Conservation (phyloP, 31 red algal species). For the Odonthalia washingtoniensis region DNA sequence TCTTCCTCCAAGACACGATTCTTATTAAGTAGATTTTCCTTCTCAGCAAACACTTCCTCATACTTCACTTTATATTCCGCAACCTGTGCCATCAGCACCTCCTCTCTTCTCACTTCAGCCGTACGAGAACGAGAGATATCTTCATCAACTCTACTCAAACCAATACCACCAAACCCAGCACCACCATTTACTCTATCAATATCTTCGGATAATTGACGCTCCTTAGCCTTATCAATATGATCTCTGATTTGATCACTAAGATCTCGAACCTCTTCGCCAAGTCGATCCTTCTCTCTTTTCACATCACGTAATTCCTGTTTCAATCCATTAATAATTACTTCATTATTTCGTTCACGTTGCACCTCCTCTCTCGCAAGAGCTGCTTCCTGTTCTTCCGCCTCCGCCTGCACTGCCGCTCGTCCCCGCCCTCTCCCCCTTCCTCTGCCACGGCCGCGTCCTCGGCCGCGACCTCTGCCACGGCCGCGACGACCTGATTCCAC, state of each 20-base stretch:
- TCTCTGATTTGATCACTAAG: conserved; percentile 57
- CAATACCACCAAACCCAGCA: too few relatives aligned
- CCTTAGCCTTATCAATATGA: not conserved
- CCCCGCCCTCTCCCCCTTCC: conserved; percentile 12
- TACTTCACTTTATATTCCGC: conserved; percentile 24
- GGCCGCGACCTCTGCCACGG: not conserved
- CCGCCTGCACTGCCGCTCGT: conserved; percentile 1
- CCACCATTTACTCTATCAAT: too few relatives aligned
- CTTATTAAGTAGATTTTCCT: conserved; percentile 15
- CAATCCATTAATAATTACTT: conserved; percentile 2
- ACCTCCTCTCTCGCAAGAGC: conserved; percentile 33
- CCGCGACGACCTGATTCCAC: conserved; percentile 33
- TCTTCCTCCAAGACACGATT: conserved; percentile 34
- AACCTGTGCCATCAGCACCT: not conserved
- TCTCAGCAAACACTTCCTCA: conserved; percentile 47
- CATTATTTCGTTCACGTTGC: conserved; percentile 1
- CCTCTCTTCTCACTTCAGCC: too few relatives aligned
- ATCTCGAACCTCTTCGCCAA: conserved; percentile 36
- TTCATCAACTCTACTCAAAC: too few relatives aligned
- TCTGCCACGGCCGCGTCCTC: not conserved
- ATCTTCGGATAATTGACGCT: not conserved
- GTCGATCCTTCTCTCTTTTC: conserved; percentile 5
- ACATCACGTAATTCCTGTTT: conserved; percentile 19
- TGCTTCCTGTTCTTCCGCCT: conserved; percentile 21
- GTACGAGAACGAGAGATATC: too few relatives aligned